Evolutionary conservation across 768 basidiomycete genomes (phyloP).

Genomic region (Mycena epipterygia): DNA sequence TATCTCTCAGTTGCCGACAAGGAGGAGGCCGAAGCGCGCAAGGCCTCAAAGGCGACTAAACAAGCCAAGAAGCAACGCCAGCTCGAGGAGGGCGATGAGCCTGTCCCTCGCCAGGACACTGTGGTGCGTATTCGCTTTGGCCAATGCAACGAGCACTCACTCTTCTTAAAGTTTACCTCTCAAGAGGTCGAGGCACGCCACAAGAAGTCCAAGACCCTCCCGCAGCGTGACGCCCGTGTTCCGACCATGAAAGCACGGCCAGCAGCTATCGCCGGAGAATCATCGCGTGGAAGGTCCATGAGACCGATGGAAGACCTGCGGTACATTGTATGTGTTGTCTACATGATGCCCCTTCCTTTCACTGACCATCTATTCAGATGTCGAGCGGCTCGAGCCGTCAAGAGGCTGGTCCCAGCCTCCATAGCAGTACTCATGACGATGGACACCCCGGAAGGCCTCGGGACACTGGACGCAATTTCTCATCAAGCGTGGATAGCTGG

Average conservation of each 20-base stretch:
- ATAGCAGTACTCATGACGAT: background rate
- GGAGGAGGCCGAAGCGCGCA: background rate
- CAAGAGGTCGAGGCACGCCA: background rate
- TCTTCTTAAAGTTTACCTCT: background rate
- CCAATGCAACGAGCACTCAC: too few relatives aligned
- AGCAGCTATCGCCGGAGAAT: background rate
- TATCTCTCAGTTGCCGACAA: background rate
- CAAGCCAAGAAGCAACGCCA: conserved; percentile 9
- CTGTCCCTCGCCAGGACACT: background rate
- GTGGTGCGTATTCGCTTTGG: background rate
- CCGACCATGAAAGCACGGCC: background rate
- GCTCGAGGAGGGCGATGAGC: background rate
- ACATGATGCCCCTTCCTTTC: too few relatives aligned
- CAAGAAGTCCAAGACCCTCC: background rate
- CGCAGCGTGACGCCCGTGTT: background rate
- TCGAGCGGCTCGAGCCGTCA: too few relatives aligned
- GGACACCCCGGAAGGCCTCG: background rate
- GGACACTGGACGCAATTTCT: background rate
- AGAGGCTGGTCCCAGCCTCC: background rate
- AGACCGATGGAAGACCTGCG: background rate
- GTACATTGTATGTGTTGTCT: background rate
- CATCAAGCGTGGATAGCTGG: background rate
- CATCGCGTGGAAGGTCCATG: background rate
- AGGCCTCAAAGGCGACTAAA: conserved; percentile 2
- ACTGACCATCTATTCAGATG: background rate